A percentile compares a stretch with the other conserved stretches of the same genome.
Conservation (phyloP, 495 filamentous ascomycete species). For the Talaromyces ruber region DNA sequence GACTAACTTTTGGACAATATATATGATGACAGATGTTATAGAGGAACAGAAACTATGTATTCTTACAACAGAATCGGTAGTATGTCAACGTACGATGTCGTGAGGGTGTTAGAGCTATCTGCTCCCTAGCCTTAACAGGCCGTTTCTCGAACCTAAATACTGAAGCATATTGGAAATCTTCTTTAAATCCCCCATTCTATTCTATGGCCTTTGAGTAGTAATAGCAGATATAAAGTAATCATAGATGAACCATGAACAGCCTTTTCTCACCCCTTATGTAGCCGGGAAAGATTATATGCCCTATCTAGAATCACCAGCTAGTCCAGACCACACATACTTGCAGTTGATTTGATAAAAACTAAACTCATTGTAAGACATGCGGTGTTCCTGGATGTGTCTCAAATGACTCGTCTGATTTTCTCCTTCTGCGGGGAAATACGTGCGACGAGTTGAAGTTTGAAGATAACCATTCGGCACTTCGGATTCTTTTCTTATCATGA, state of each 20-base stretch:
- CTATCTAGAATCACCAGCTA: neutral
- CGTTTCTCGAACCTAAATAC: neutral
- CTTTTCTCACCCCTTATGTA: too few species aligned
- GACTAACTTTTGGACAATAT: too few species aligned
- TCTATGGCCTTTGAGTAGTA: too few species aligned
- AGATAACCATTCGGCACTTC: neutral
- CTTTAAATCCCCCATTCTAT: too few species aligned
- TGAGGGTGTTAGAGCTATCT: neutral
- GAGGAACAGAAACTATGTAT: too few species aligned
- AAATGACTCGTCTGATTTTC: neutral
- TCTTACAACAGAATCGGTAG: too few species aligned
- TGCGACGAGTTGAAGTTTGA: neutral
- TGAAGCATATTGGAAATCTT: neutral
- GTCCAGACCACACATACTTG: neutral
- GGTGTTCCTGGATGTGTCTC: too few species aligned
- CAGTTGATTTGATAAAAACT: neutral
- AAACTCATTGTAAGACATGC: neutral
- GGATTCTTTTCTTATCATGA: neutral
- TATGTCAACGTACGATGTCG: too few species aligned
- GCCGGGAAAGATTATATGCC: neutral
- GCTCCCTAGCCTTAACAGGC: neutral
- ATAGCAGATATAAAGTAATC: too few species aligned
- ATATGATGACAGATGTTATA: too few species aligned
- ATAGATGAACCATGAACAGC: too few species aligned
- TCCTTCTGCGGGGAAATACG: neutral